Conservation (phyloP, 1,284 basidiomycete genomes). For the Rhodotorula sp. region DNA sequence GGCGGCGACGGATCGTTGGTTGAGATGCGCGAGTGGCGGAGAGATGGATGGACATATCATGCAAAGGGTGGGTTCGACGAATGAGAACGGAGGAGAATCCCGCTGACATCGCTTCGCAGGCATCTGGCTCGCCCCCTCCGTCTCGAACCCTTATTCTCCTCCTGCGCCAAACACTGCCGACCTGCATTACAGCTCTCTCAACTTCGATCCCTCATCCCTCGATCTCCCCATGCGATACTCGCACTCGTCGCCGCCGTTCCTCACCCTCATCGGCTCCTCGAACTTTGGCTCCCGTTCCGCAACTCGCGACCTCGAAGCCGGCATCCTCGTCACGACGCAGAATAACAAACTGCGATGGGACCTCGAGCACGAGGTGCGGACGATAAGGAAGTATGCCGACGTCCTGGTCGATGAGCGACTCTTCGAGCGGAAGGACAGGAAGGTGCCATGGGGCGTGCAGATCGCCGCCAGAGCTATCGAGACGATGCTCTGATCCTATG, state of each 20-base stretch:
- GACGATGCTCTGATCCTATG: constrained; percentile 22
- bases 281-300: constrained; percentile 92
- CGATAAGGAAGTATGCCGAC: constrained; percentile 51
- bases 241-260: constrained; percentile 50
- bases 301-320: constrained; percentile 87
- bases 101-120: constrained; percentile 55
- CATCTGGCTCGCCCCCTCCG: constrained; percentile 69
- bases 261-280: constrained; percentile 91
- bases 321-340: constrained; percentile 76
- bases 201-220: constrained; percentile 48
- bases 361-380: constrained; percentile 53
- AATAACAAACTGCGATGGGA: constrained; percentile 50
- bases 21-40: constrained; percentile 80
- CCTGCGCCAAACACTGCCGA: constrained; percentile 33
- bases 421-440: constrained; percentile 57
- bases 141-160: constrained; percentile 19
- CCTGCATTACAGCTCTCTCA: constrained; percentile 32
- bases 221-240: constrained; percentile 24
- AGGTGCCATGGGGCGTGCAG: constrained; percentile 60
- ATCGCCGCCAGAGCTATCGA: constrained; percentile 33
- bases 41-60: constrained; percentile 95
- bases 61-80: constrained; percentile 72
- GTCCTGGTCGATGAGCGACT: constrained; percentile 52
- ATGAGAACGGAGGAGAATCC: background rate
- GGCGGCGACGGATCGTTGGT: constrained; percentile 52